A percentile compares a stretch with the other conserved stretches of the same genome.
These are phyloP conservation scores for Mortierella sp. DNA, from an alignment of 371 early-diverging fungal species.

Conservation along the genomic window DNA sequence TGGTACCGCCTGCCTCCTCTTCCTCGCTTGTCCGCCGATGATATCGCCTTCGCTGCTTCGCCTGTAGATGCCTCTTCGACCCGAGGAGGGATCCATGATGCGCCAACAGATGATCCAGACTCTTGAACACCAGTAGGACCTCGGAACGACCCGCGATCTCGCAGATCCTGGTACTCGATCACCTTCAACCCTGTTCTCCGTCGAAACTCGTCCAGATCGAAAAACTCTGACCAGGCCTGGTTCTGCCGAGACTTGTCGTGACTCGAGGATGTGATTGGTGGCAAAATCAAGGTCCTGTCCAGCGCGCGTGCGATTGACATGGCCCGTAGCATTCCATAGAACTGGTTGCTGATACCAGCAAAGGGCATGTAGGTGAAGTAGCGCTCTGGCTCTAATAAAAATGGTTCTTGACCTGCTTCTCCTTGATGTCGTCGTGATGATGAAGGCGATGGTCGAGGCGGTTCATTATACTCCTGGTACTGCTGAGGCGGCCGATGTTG, in stretches of 20 bases:
- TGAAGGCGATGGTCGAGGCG: not conserved
- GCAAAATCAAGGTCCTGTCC: constrained; percentile 14
- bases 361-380: constrained; percentile 21
- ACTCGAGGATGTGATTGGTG: constrained; percentile 22
- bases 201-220: constrained; percentile 20
- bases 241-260: constrained; percentile 18
- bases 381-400: constrained; percentile 1
- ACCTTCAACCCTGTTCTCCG: constrained; percentile 10
- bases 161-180: constrained; percentile 15
- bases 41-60: not conserved
- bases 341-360: constrained; percentile 23
- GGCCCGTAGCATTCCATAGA: constrained; percentile 23
- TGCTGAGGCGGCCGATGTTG: not conserved
- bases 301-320: constrained; percentile 19
- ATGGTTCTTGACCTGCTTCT: not conserved
- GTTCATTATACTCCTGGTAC: not conserved
- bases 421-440: not conserved
- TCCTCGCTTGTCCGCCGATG: not conserved
- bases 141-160: constrained; percentile 6
- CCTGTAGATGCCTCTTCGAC: not conserved
- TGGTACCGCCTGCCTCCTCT: not conserved
- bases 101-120: constrained; percentile 10
- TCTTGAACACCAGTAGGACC: constrained; percentile 11
- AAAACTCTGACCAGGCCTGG: constrained; percentile 25
- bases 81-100: constrained; percentile 4